Percentiles rank a stretch among this genome's conserved stretches.
These are phyloP conservation scores for Lentinula lateritia DNA, from an alignment of 768 basidiomycete species.

Conservation along the genomic window DNA sequence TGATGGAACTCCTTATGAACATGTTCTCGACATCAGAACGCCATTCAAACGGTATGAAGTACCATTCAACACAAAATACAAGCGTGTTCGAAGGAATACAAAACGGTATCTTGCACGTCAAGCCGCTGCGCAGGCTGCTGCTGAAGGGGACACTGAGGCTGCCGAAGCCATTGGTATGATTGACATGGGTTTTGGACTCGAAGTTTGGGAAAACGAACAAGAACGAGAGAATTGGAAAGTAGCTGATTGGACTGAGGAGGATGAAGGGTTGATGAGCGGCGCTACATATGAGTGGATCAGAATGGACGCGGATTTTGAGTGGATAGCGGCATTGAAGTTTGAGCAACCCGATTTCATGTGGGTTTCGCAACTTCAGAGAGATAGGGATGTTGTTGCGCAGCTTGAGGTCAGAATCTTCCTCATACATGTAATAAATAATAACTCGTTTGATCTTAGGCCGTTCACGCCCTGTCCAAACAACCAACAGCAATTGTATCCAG, in stretches of 20 bases:
- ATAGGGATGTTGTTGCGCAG: slow-evolving; percentile 95
- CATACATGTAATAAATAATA: not conserved
- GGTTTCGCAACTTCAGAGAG: slow-evolving; percentile 92
- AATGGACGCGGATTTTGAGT: slow-evolving; percentile 98
- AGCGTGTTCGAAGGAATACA: slow-evolving; percentile 91
- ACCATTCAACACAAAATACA: slow-evolving; percentile 97
- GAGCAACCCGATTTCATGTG: slow-evolving; percentile 99
- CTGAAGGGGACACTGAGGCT: slow-evolving; percentile 87
- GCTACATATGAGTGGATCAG: slow-evolving; percentile 99
- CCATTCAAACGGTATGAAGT: slow-evolving; percentile 94
- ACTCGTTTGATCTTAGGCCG: slow-evolving; percentile 51
- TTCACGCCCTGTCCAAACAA: slow-evolving; percentile 76
- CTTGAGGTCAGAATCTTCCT: slow-evolving; percentile 65
- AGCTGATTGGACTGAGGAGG: slow-evolving; percentile 96
- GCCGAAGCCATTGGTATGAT: slow-evolving; percentile 92
- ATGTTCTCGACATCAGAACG: slow-evolving; percentile 87
- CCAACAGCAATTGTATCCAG: slow-evolving; percentile 85
- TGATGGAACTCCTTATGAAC: slow-evolving; percentile 98
- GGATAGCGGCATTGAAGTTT: slow-evolving; percentile 90
- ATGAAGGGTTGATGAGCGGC: slow-evolving; percentile 88
- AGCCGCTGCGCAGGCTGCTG: slow-evolving; percentile 88
- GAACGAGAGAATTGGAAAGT: slow-evolving; percentile 95
- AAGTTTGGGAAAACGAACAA: slow-evolving; percentile 94
- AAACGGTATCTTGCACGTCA: slow-evolving; percentile 94
- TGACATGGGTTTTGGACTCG: slow-evolving; percentile 89